Conservation (phyloP, 495 filamentous ascomycete species). For the Penicillium coprophilum region DNA sequence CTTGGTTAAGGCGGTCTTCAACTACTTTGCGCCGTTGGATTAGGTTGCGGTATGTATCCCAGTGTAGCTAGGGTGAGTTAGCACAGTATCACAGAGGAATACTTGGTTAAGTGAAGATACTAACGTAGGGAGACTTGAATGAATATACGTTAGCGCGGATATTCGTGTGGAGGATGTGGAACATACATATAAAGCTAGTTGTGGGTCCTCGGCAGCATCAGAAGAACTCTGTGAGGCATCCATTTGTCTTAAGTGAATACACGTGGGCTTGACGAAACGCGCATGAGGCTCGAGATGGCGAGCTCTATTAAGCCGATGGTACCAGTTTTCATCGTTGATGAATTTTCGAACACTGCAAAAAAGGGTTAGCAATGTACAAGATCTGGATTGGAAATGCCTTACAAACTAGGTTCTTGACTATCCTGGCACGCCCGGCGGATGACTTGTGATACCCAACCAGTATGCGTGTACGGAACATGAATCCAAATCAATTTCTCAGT, state of each 20-base stretch:
- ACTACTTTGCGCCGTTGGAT: conserved; percentile 60
- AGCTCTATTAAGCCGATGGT: conserved; percentile 43
- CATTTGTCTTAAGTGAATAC: conserved; percentile 35
- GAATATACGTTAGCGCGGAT: background rate
- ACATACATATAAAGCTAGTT: conserved; percentile 45
- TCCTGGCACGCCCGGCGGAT: conserved; percentile 25
- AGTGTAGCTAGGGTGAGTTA: conserved; percentile 56
- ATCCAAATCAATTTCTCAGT: conserved; percentile 62
- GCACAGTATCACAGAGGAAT: background rate
- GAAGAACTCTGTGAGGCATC: conserved; percentile 29
- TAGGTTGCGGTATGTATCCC: conserved; percentile 62
- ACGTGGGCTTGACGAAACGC: conserved; percentile 44
- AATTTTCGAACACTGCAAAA: conserved; percentile 49
- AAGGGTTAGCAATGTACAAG: background rate
- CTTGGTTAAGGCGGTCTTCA: conserved; percentile 52
- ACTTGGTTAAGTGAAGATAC: background rate
- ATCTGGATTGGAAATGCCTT: background rate
- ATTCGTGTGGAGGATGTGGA: background rate
- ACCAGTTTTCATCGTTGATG: conserved; percentile 48
- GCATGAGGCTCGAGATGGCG: conserved; percentile 50
- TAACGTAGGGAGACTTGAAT: conserved; percentile 20
- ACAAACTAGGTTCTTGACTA: conserved; percentile 35
- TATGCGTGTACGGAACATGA: conserved; percentile 65
- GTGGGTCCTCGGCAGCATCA: conserved; percentile 32
- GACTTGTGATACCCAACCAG: conserved; percentile 58